Evolutionary conservation across 2,329 filamentous ascomycete species (phyloP), one percentile per base, ranked within the genome.

Genomic region (Phialophora tarda): DNA sequence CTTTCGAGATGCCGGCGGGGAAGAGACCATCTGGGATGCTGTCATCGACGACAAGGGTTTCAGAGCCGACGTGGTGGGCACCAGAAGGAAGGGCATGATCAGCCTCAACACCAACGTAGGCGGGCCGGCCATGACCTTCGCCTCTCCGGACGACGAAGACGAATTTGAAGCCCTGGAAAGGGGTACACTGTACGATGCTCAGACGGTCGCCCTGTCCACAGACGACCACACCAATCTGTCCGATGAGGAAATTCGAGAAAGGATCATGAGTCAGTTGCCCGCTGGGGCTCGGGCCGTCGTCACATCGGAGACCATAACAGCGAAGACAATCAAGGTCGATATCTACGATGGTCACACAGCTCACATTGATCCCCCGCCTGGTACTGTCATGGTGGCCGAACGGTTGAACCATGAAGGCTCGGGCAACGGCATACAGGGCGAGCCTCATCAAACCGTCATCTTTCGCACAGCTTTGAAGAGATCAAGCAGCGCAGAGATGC

Each of bases 41-140:
- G 81, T 82, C 54, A 82, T 82, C 23, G 73, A 82, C 34, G 81
- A 82, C 65, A 79, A 78, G 66, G 81, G 81, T 4, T 70, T 78
- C 54, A 76, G 80, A 63, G 81, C 81, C 30, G 81, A 82, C 68
- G 81, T 82, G 55, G 76, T 82, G 21, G 79, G 78, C n/a, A 79
- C 78, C 5, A 65, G 69, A 53, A 63, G 67, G 51, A 65, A 71
- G 61, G 44, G 77, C 76, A 64, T 75, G 75, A 57, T 74, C 77
- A 48, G 75, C 74, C 51, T 77, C 75, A 59, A 56, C 6, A 67
- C 71, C 26, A 62, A 67, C 51, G 79, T 78, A 53, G 82, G 86
- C 57, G 86, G 80, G 41, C 74, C 82, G 78, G 68, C 84, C 84
- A 69, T 88, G 86, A 82, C 82, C 10, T 82, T 82, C 59, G 71